Base-by-base conservation (phyloP, 1,284 basidiomycete species). In the Xanthoconium separans region DNA sequence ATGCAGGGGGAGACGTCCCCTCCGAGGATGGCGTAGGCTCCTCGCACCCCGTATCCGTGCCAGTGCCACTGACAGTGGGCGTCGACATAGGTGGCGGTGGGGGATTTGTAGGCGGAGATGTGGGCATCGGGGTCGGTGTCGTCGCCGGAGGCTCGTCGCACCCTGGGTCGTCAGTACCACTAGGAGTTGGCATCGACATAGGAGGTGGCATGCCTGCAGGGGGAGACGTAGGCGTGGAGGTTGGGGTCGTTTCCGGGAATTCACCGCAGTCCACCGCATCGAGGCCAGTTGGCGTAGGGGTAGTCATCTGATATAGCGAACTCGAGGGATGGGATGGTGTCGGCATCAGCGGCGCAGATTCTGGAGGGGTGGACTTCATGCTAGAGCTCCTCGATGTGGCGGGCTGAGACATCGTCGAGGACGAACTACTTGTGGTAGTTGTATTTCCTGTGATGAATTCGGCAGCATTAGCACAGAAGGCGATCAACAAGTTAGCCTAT, bases 401-500 rank as follows among this genome's bases (percentile, higher is more conserved):
- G 4, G 39, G 36, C 15, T 16, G 15, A 9, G 54, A 22, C 16
- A 45, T 24, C 13, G 43, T 29, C 11, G 42, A 2, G 7, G 46
- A 36, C 29, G 47, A 15, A 13, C 15, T 24, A 18, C 47, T 4
- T 11, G 7, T 7, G 6, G 16, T 5, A 15, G 22, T 22, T 4
- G 9, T 39, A 16, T 3, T 12, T 1, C 24, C 10, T 10, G 8
- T 2, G 9, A 68, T 55, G 7, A 68, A 6, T n/a, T 59, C 46
- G 4, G 67, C 33, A 16, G 66, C 67, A 2, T 63, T 43, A 7
- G 50, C 58, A 9, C 66, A 71, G 31, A 70, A 68, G 5, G 66
- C 44, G 18, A 71, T 27, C 39, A 71, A 20, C 44, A 68, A 44
- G 42, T 70, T 36, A 36, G 62, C 68, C 69, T 68, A 29, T 6